Percentiles rank a stretch among this genome's conserved stretches.
phyloP scores from a whole-genome alignment of 164 flowering plant species.

The Malania oleifera region DNA sequence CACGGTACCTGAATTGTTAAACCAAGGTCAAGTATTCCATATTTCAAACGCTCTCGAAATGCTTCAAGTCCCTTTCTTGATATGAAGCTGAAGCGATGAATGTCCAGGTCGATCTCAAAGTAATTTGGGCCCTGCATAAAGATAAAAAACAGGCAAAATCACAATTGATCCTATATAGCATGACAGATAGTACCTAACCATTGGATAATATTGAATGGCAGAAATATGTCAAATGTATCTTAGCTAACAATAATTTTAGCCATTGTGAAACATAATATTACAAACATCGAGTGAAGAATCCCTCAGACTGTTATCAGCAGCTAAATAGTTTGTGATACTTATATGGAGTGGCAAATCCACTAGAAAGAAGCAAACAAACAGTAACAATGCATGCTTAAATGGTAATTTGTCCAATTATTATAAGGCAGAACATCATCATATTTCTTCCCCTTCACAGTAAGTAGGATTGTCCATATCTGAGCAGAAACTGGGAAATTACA shows the following conservation, averaged over 20 bases:
- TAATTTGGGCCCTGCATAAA: constrained; percentile 73
- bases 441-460: no score
- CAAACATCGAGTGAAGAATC: no score
- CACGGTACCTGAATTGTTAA: constrained; percentile 80
- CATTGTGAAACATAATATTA: no score
- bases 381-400: no score
- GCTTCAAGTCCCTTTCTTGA: constrained; percentile 93
- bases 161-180: not conserved
- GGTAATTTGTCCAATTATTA: no score
- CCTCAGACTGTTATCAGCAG: no score
- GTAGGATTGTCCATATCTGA: not conserved
- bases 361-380: no score
- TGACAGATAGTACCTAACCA: not conserved
- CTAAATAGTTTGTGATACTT: no score
- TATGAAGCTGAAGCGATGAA: constrained; percentile 93
- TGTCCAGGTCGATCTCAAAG: constrained; percentile 94
- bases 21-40: constrained; percentile 79
- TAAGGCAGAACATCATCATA: no score
- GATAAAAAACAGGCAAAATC: not conserved
- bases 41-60: constrained; percentile 69
- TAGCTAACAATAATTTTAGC: not conserved
- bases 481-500: not conserved
- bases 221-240: no score
- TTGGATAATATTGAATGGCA: not conserved
- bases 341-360: no score